Percentiles rank a stretch among this genome's conserved stretches.
Conservation (phyloP, 257 asterid species). For the Solanum dulcamara region DNA sequence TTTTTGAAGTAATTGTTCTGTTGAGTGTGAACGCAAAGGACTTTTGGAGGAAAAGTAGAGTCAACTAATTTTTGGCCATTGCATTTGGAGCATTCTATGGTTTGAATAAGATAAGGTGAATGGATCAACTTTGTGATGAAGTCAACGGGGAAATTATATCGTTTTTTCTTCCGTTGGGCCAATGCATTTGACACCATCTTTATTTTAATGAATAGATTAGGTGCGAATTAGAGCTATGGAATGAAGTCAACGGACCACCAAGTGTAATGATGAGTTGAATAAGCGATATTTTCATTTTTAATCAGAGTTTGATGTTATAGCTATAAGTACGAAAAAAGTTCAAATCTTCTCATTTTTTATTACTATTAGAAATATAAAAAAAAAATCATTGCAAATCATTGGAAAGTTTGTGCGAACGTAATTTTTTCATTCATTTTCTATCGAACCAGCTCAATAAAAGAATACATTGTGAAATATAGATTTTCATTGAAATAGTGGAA, state of each 20-base stretch:
- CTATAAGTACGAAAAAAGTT: background rate
- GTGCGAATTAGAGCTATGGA: background rate
- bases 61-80: background rate
- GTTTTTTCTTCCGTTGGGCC: background rate
- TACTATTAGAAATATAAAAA: too few relatives aligned
- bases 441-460: too few relatives aligned
- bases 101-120: background rate
- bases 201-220: background rate
- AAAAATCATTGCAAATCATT: too few relatives aligned
- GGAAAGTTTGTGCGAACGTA: too few relatives aligned
- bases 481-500: too few relatives aligned
- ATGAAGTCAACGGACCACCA: background rate
- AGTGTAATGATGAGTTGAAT: background rate
- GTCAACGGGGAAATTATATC: background rate
- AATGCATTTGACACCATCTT: background rate
- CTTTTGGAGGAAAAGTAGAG: background rate
- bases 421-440: too few relatives aligned
- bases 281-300: rapidly evolving
- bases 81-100: background rate
- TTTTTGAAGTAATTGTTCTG: background rate
- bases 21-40: background rate
- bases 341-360: too few relatives aligned
- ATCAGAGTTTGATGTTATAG: background rate
- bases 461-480: too few relatives aligned
- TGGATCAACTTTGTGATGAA: background rate